Base-by-base conservation (phyloP, 805 yeast species). In the Zygotorulaspora chibaensis region DNA sequence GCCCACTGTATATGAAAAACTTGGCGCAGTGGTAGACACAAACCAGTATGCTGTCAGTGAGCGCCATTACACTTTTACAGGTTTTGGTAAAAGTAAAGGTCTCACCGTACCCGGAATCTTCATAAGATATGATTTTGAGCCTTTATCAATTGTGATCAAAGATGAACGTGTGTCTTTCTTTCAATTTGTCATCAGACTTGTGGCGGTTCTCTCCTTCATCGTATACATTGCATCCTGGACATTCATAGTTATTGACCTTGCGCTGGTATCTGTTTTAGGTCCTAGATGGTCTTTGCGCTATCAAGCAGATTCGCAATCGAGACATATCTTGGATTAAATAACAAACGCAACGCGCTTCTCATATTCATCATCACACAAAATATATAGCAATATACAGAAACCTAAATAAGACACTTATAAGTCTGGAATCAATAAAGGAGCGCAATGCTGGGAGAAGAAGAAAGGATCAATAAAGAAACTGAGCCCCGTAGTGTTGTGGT, bases 121-220 rank as follows among this genome's bases (percentile, higher is more conserved):
- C 58, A 79, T 93, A 69, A 79, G 76, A 45, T 91, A 90, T 63
- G 88, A 88, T 54, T 88, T 93, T 62, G 98, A 93, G 58, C 91
- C 97, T 3, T 78, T 93, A 35, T 76, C 81, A 38, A 73, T 93
- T 55, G 66, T 77, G 3, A 74, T 89, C 16, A 73, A 72, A 20
- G 97, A 91, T 58, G 72, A 68, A 43, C 74, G 98, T 51, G 71
- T 91, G 34, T 75, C 91, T 3, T 91, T 91, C 61, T 61, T 80
- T 35, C 87, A 83, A 56, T 91, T 91, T 65, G 67, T 88, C 8
- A 79, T 88, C 9, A 77, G 90, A 53, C 66, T 90, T 40, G 83
- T 84, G 7, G 90, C 96, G 2, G 83, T 91, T 11, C 61, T 83
- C 16, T 96, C 97, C 11, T 96, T 97, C 10, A 66, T 88, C 11